Evolutionary conservation across 2,329 filamentous ascomycete genomes (phyloP).

Genomic region (Neospermospora avenae): DNA sequence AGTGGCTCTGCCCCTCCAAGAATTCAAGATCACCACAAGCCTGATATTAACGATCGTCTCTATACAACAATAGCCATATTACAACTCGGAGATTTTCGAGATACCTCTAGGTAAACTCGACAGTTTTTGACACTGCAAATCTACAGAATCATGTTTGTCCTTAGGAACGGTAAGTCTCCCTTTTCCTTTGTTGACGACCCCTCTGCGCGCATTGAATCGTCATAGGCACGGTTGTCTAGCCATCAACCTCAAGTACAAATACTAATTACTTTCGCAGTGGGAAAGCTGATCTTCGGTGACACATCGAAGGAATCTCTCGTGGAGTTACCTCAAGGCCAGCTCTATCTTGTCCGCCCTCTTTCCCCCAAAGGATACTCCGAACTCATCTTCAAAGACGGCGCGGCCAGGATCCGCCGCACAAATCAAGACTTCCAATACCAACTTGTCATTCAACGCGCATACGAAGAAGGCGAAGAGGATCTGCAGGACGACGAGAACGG

Average conservation of each 20-base stretch:
- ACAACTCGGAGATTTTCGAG: background rate
- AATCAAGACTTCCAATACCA: conserved; percentile 97
- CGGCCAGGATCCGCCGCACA: conserved; percentile 86
- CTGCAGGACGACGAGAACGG: conserved; percentile 84
- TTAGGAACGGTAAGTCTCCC: conserved; percentile 40
- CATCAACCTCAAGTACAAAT: background rate
- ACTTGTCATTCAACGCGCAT: conserved; percentile 91
- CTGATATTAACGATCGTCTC: background rate
- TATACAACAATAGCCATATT: background rate
- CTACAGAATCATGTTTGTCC: conserved; percentile 40
- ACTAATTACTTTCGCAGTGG: conserved; percentile 53
- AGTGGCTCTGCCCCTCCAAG: conserved; percentile 13
- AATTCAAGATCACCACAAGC: background rate
- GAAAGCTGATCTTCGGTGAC: conserved; percentile 89
- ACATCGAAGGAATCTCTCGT: conserved; percentile 80
- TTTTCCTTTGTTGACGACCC: conserved; percentile 13
- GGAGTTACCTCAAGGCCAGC: conserved; percentile 91
- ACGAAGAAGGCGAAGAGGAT: conserved; percentile 96
- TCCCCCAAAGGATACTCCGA: conserved; percentile 98
- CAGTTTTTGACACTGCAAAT: background rate
- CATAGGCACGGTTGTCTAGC: conserved; percentile 7
- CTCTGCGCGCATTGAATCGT: background rate
- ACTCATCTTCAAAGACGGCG: conserved; percentile 97
- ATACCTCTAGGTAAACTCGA: background rate
- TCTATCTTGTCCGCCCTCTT: conserved; percentile 91